Evolutionary conservation across 2,329 filamentous ascomycete species (phyloP), one percentile per base, ranked within the genome.

Genomic region (Elsinoe batatas): DNA sequence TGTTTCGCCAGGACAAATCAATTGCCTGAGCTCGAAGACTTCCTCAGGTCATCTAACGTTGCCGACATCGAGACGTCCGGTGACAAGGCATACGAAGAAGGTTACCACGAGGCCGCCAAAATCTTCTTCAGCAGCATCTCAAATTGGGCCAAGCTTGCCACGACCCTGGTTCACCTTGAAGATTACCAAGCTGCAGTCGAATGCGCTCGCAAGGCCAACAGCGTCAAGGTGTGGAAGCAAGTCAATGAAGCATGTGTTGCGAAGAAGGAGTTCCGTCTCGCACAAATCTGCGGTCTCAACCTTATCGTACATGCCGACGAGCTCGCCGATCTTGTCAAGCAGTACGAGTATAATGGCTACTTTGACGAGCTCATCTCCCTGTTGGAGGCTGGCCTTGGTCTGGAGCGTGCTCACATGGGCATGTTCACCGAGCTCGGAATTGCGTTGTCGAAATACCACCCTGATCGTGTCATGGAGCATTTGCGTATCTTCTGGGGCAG

Each of bases 121-220:
- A 97, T 98, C 67, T 98, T 97, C 80, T 98, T 84, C 76, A 89
- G 83, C 56, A 97, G 88, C 75, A 95, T 98, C 69, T 98, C 93
- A 55, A 98, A 98, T 80, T 98, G 93, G 93, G 91, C 91, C 56
- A 98, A 98, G 78, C 84, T 98, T 65, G 91, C 93, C 12, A 97
- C 93, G 10, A 98, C 93, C 10, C 81, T 97, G 58, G 93, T 98
- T n/a, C 90, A 97, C 71, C 83, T 98, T 5, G 87, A 85, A 61
- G 93, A 98, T 64, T 97, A 98, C 76, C 94, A 98, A 73, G 89
- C 89, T 64, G 93, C 93, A 44, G 93, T 98, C 40, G 93, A 98
- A 71, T 96, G 90, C 67, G 93, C 94, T 22, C 88, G 93, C 70
- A 97, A 98, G 76, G 93, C 93, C 65, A 98, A 97, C 79, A 97